Evolutionary conservation across 2,329 filamentous ascomycete species (phyloP), one percentile per base, ranked within the genome.

Genomic region (Elsinoe perseae): DNA sequence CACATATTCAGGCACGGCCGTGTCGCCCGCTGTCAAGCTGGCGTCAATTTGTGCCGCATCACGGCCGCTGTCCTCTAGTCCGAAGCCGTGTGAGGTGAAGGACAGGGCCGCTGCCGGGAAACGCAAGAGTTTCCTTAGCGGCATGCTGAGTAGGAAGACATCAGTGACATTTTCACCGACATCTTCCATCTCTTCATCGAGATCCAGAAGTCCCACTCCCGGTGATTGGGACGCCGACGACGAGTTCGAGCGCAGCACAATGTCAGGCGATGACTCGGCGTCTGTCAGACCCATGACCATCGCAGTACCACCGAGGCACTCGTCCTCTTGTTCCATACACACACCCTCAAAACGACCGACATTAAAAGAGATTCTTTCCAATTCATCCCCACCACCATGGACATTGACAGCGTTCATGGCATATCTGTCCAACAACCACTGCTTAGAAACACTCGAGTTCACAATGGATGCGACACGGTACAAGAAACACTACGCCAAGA

Each of bases 381-480:
- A 96, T 72, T 82, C 81, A 43, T 88, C 93, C 32, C 84, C 88
- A 7, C 84, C 89, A 38, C 93, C 93, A 63, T 97, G 89, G 80
- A 95, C 91, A 0, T 77, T 96, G 7, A 85, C 83, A 59, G 92
- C 92, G 28, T 97, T 97, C 72, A 97, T 93, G 83, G 91, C 91
- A 56, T 97, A 95, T 66, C 80, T 97, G 3, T 96, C 92, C 1
- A 91, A 95, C 67, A 97, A 97, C 66, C 92, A 97, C 72, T 98
- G 93, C 68, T 77, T 97, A 61, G 93, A 98, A 72, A 96, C 91
- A 1, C 77, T 98, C 36, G 93, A 97, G 68, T 98, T 98, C 70
- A 95, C 91, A 38, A 86, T 96, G 78, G 93, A 96, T 69, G 87
- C 92, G 20, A 87, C 90, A 57, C 82, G 89, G 59, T 98, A 97